phyloP scores from a whole-genome alignment of 2,329 filamentous ascomycete genomes.

The Hypoxylon sp. region DNA sequence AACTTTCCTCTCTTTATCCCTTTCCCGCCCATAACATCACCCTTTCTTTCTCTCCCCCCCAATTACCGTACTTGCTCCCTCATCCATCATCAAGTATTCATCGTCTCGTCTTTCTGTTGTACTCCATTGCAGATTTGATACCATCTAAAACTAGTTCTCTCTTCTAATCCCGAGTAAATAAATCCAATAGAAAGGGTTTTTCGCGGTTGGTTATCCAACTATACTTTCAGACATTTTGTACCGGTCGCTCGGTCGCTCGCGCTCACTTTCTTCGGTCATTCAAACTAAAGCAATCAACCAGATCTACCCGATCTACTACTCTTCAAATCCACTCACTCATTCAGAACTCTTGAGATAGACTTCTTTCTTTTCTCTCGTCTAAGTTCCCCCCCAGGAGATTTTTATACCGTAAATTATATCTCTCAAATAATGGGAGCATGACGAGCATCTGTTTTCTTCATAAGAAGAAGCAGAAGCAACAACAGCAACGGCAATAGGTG shows the following conservation, averaged over 20 bases:
- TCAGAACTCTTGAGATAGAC: slow-evolving; percentile 41
- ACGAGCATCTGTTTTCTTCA: slow-evolving; percentile 48
- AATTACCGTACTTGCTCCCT: slow-evolving; percentile 15
- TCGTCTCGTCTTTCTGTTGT: slow-evolving; percentile 16
- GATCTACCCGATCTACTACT: slow-evolving; percentile 13
- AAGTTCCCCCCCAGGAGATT: slow-evolving; percentile 20
- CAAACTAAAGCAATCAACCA: slow-evolving; percentile 33
- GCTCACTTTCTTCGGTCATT: slow-evolving; percentile 34
- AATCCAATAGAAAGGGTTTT: slow-evolving; percentile 25
- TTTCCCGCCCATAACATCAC: slow-evolving; percentile 27
- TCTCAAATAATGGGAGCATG: slow-evolving; percentile 54
- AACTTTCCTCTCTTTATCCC: slow-evolving; percentile 28
- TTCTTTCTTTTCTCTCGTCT: slow-evolving; percentile 33
- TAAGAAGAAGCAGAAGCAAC: slow-evolving; percentile 43
- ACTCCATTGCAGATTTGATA: slow-evolving; percentile 19
- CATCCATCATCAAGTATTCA: slow-evolving; percentile 18
- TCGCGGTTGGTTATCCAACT: slow-evolving; percentile 30
- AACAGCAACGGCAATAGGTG: slow-evolving; percentile 43
- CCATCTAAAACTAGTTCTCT: slow-evolving; percentile 25
- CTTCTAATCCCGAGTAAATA: slow-evolving; percentile 36
- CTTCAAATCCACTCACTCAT: slow-evolving; percentile 27
- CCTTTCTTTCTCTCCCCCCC: slow-evolving; percentile 27
- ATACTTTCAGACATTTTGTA: slow-evolving; percentile 25
- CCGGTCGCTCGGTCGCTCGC: slow-evolving; percentile 33
- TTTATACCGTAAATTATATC: slow-evolving; percentile 53